Evolutionary conservation across 768 basidiomycete species (phyloP), one percentile per base, ranked within the genome.

Genomic region (Candolleomyces aberdarensis): DNA sequence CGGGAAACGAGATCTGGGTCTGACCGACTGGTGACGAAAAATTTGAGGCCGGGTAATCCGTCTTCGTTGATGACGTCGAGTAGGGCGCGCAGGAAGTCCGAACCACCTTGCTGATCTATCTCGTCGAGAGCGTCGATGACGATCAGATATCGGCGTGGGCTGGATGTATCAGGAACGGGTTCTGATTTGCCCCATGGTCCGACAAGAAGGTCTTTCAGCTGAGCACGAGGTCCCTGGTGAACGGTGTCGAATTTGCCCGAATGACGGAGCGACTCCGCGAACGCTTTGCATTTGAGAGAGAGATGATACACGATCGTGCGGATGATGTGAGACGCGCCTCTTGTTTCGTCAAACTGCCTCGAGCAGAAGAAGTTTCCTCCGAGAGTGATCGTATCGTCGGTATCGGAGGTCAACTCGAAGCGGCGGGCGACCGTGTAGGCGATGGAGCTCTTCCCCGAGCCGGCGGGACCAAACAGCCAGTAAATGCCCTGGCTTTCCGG

Each of bases 341-440:
- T 29, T 19, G 70, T 69, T 19, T 71, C 66, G 9, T 55, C 43
- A 31, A 69, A 71, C 59, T 66, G 66, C 19, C 67, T 65, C 9
- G 72, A 73, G 48, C 68, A 70, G 36, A 74, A 67, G 59, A 74
- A 74, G 56, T 65, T 71, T n/a, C 57, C 71, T 1, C 66, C 66
- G 22, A 74, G 51, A 14, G 63, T 56, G 52, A 61, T 60, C 14
- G 59, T 54, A n/a, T 57, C 48, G 51, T 55, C 40, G 15, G 56
- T 29, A 36, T 65, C 61, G 19, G 47, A 46, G 32, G 22, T 39
- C 0, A 41, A n/a, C n/a, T n/a, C n/a, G n/a, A n/a, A n/a, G n/a
- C n/a, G n/a, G n/a, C n/a, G n/a, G n/a, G n/a, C n/a, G n/a, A n/a
- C n/a, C n/a, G n/a, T n/a, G n/a, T n/a, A n/a, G n/a, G n/a, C n/a